Evolutionary conservation across 2,329 filamentous ascomycete species (phyloP).

Genomic region (Calonectria hawksworthii): DNA sequence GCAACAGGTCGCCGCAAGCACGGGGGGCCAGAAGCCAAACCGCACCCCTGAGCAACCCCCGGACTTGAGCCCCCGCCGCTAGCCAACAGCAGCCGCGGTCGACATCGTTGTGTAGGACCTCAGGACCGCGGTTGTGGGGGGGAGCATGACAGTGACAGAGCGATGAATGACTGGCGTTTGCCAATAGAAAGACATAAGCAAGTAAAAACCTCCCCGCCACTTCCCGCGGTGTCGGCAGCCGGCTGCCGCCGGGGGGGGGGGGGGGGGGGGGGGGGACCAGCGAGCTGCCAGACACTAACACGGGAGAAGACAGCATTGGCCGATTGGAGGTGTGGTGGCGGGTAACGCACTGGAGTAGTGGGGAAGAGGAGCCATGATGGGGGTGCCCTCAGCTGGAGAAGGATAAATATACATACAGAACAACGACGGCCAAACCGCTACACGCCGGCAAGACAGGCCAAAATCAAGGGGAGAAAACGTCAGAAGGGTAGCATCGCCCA

Average conservation of each 20-base stretch:
- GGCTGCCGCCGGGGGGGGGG: slow-evolving; percentile 14
- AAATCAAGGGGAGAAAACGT: background rate
- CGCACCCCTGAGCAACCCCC: slow-evolving; percentile 15
- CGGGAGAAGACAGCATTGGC: background rate
- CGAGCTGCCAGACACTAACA: background rate
- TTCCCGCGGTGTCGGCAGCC: slow-evolving; percentile 30
- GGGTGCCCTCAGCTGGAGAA: background rate
- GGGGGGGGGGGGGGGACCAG: background rate
- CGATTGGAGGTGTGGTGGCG: background rate
- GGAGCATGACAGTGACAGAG: slow-evolving; percentile 10
- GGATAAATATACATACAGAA: slow-evolving; percentile 18
- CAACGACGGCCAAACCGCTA: background rate
- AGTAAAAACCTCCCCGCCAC: slow-evolving; percentile 14
- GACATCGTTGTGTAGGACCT: background rate
- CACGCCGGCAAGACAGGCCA: background rate
- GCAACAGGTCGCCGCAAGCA: background rate
- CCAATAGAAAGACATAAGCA: background rate
- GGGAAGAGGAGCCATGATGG: background rate
- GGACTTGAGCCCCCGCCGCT: slow-evolving; percentile 44
- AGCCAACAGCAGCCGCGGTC: slow-evolving; percentile 10
- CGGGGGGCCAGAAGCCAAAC: background rate
- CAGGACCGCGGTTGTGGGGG: slow-evolving; percentile 18
- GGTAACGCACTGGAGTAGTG: background rate
- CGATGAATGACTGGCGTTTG: background rate
- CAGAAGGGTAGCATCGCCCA: background rate